These are phyloP conservation scores for Clavariopsis aquatica DNA, from an alignment of 495 filamentous ascomycete genomes.

Conservation along the genomic window DNA sequence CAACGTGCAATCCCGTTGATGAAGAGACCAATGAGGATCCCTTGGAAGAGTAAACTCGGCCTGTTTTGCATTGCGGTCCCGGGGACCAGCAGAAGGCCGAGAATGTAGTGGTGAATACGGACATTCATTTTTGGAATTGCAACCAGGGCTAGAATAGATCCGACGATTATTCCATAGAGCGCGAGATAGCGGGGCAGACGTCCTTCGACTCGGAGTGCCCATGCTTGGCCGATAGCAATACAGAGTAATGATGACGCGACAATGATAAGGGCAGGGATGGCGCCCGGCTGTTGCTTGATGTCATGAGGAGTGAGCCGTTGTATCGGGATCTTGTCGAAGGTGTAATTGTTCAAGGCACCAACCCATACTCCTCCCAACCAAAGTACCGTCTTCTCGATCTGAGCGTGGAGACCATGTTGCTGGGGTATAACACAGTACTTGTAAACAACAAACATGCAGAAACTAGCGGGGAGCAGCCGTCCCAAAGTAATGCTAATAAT, in stretches of 20 bases:
- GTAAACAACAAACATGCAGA: conserved; percentile 47
- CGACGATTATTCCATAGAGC: conserved; percentile 61
- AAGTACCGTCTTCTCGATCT: conserved; percentile 49
- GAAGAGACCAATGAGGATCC: conserved; percentile 85
- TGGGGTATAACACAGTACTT: conserved; percentile 50
- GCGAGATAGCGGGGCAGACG: conserved; percentile 47
- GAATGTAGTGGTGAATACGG: conserved; percentile 92
- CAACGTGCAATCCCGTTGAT: conserved; percentile 90
- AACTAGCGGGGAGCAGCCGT: conserved; percentile 48
- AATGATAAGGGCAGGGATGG: conserved; percentile 46
- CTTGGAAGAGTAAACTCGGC: conserved; percentile 76
- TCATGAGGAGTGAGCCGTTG: conserved; percentile 49
- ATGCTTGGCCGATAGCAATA: conserved; percentile 49
- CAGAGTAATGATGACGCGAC: conserved; percentile 45
- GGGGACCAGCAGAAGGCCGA: conserved; percentile 77
- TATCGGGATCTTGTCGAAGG: conserved; percentile 51
- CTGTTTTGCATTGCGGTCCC: conserved; percentile 83
- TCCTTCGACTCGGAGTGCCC: conserved; percentile 47
- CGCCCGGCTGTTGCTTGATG: conserved; percentile 47
- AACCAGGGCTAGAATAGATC: conserved; percentile 54
- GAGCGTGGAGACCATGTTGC: conserved; percentile 43
- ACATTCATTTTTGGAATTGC: conserved; percentile 79
- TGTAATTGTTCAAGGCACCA: conserved; percentile 50
- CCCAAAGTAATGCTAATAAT: conserved; percentile 46
- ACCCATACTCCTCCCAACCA: conserved; percentile 50